Evolutionary conservation across 192 early-diverging fungal species (phyloP), one percentile per base, ranked within the genome.

Genomic region (Entophlyctis luteolus): DNA sequence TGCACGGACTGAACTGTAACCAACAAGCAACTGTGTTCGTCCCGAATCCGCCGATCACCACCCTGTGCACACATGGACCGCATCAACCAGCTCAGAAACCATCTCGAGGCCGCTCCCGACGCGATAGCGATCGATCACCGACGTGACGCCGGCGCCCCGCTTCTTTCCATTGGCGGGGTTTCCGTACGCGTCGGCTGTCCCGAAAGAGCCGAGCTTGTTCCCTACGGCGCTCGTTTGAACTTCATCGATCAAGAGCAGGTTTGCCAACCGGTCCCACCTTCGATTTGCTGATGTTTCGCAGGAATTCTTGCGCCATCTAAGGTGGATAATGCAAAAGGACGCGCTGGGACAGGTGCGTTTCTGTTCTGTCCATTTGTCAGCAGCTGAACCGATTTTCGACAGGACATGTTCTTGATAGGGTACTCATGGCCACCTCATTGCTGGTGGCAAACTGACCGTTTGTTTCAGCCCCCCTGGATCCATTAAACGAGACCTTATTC

Each of bases 271-370:
- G n/a, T n/a, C n/a, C n/a, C n/a, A n/a, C n/a, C n/a, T n/a, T n/a
- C n/a, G n/a, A n/a, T n/a, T n/a, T n/a, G n/a, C n/a, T n/a, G n/a
- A 46, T 60, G 59, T 27, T 12, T 63, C 25, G 46, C 63, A 79
- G 78, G 80, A 81, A 12, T 38, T 73, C n/a, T 47, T 81, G 20
- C 49, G 50, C 0, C 79, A 84, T 63, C 59, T 84, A 35, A 66
- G 75, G 12, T 84, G 91, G 91, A 90, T 93, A 77, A 89, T 91
- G 82, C 87, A 91, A 73, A 93, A 93, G 66, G 90, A 90, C 39
- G 81, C 79, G 58, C 75, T 91, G 10, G 79, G 85, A 3, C 91
- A 93, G 79, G 62, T 63, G n/a, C 22, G 8, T 45, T 32, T 3
- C 37, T 27, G n/a, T 45, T n/a, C 20, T 50, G 16, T 32, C 31